phyloP scores from a whole-genome alignment of 2,329 filamentous ascomycete genomes.

The Ophiostoma fasciatum region DNA sequence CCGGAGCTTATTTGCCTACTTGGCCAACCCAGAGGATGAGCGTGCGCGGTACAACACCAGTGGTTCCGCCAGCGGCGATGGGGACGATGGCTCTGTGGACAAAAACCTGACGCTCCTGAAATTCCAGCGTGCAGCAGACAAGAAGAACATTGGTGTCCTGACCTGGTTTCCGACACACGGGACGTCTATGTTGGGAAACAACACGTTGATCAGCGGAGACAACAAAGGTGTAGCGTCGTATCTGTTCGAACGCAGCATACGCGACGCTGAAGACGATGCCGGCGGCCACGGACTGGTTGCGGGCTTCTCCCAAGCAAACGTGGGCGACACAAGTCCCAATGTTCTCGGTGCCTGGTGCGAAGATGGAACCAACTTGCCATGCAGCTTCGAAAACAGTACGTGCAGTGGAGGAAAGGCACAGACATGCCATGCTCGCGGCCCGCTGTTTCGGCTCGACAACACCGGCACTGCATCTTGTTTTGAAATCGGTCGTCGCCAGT shows the following conservation, averaged over 20 bases:
- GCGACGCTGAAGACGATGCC: conserved; percentile 29
- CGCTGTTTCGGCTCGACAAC: conserved; percentile 49
- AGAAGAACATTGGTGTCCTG: conserved; percentile 62
- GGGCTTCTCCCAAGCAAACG: conserved; percentile 82
- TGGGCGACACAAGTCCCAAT: conserved; percentile 84
- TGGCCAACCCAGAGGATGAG: conserved; percentile 65
- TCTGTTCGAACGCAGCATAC: conserved; percentile 60
- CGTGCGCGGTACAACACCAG: conserved; percentile 47
- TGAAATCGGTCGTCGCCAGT: conserved; percentile 58
- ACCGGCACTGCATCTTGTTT: conserved; percentile 61
- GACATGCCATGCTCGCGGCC: conserved; percentile 56
- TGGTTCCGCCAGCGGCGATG: conserved; percentile 10
- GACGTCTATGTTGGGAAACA: conserved; percentile 80
- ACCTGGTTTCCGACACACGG: conserved; percentile 89
- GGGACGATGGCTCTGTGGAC: conserved; percentile 42
- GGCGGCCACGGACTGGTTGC: conserved; percentile 62
- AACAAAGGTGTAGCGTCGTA: conserved; percentile 91
- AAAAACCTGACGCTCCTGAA: conserved; percentile 66
- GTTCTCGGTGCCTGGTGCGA: conserved; percentile 80
- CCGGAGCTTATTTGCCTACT: conserved; percentile 69
- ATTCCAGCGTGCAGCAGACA: conserved; percentile 56
- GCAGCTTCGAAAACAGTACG: conserved; percentile 63
- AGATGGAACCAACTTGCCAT: conserved; percentile 56
- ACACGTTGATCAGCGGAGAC: conserved; percentile 82
- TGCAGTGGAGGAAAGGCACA: conserved; percentile 54